Percentiles rank a stretch among this genome's conserved stretches.
Conservation (phyloP, 768 basidiomycete species). For the Tubosaeta sp. region DNA sequence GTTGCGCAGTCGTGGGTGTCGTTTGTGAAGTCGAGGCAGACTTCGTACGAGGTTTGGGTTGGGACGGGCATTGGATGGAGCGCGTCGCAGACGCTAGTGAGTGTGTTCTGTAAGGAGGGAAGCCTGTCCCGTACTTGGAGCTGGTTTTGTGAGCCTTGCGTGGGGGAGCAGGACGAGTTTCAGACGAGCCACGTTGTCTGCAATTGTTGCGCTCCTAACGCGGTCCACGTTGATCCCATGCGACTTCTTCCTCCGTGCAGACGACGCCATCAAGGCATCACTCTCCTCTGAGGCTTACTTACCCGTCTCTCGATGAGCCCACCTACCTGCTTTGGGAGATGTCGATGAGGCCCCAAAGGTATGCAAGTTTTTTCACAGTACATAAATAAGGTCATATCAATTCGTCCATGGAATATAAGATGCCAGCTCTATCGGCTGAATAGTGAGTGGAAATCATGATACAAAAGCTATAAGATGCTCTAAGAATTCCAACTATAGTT, state of each 20-base stretch:
- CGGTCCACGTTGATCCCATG: conserved; percentile 29
- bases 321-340: too few relatives aligned
- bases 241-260: conserved; percentile 29
- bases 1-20: conserved; percentile 63
- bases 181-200: conserved; percentile 24
- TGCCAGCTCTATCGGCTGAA: neutral
- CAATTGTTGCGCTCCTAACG: conserved; percentile 29
- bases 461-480: neutral
- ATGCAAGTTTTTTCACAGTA: too few relatives aligned
- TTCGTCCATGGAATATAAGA: neutral
- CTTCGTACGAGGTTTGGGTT: conserved; percentile 53
- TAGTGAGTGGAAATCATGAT: neutral
- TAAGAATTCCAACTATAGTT: neutral
- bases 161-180: conserved; percentile 26
- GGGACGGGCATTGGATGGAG: conserved; percentile 49
- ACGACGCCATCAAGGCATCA: conserved; percentile 30
- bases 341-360: too few relatives aligned
- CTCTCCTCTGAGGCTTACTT: too few relatives aligned
- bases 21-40: conserved; percentile 66
- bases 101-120: conserved; percentile 14
- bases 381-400: neutral
- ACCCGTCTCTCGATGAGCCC: too few relatives aligned
- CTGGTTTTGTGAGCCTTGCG: conserved; percentile 34
- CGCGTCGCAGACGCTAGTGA: conserved; percentile 35
- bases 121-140: conserved; percentile 19